These are phyloP conservation scores for Irpex sp. DNA, from an alignment of 1,284 basidiomycete species.

Conservation along the genomic window DNA sequence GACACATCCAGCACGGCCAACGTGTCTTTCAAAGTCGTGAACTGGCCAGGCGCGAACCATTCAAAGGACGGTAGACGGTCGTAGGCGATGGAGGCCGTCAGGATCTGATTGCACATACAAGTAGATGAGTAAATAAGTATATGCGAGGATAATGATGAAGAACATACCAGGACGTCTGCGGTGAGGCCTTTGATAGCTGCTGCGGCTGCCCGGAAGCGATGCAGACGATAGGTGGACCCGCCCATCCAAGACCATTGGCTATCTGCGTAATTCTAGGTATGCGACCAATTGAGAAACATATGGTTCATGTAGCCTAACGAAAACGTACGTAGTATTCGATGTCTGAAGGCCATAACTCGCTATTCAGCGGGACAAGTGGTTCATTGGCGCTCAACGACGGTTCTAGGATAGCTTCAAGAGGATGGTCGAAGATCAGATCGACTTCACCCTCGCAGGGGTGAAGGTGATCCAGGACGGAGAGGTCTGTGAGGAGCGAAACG, in stretches of 20 bases:
- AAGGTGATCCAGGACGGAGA: constrained; percentile 41
- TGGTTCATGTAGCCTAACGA: not conserved
- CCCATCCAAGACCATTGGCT: constrained; percentile 35
- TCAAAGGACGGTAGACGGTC: constrained; percentile 6
- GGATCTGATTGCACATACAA: not conserved
- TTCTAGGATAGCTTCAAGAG: constrained; percentile 59
- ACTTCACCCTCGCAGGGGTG: constrained; percentile 59
- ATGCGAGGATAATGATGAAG: not conserved
- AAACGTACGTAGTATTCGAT: constrained; percentile 51
- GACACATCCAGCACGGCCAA: constrained; percentile 1
- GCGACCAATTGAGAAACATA: too few relatives aligned
- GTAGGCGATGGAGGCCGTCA: constrained; percentile 5
- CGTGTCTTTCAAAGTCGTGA: constrained; percentile 7
- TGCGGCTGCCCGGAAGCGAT: constrained; percentile 66
- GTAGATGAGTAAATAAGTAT: not conserved
- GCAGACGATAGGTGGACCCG: constrained; percentile 49
- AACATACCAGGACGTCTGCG: constrained; percentile 65
- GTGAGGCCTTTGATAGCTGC: constrained; percentile 77
- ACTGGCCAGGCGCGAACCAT: constrained; percentile 8
- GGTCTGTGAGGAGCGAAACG: constrained; percentile 56
- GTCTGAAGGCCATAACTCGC: constrained; percentile 69
- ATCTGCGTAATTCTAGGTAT: constrained; percentile 39
- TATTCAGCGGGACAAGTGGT: constrained; percentile 44
- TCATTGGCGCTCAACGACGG: constrained; percentile 40
- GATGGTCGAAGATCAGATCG: constrained; percentile 68